Evolutionary conservation across 2,329 filamentous ascomycete genomes (phyloP).

Genomic region (Colletotrichum phormii): DNA sequence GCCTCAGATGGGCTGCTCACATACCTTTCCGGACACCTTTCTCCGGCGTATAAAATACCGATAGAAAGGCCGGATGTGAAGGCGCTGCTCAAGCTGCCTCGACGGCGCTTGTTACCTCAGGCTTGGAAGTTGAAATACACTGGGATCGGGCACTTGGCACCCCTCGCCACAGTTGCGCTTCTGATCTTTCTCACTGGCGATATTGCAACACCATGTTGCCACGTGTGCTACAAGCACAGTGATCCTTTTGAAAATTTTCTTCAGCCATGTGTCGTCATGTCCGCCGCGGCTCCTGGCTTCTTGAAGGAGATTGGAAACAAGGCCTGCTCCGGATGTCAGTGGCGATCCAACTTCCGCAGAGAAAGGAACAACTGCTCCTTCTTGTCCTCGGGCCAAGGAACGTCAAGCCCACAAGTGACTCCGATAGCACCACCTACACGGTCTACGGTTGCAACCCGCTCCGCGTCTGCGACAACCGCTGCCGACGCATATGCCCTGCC

Average conservation of each 20-base stretch:
- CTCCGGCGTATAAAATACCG: constrained; percentile 5
- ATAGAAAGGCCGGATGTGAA: constrained; percentile 26
- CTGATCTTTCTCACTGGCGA: constrained; percentile 32
- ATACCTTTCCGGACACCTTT: constrained; percentile 7
- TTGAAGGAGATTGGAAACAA: constrained; percentile 37
- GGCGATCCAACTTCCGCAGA: constrained; percentile 42
- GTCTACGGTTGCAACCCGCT: not conserved
- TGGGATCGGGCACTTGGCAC: constrained; percentile 9
- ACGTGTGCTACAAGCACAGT: not conserved
- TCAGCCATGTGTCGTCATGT: constrained; percentile 43
- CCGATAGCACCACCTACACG: not conserved
- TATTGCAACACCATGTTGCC: not conserved
- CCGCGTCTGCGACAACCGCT: not conserved
- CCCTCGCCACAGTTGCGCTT: constrained; percentile 13
- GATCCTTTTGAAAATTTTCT: not conserved
- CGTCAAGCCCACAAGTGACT: not conserved
- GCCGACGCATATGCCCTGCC: not conserved
- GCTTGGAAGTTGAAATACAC: constrained; percentile 8
- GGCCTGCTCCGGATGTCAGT: constrained; percentile 48
- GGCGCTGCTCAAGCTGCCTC: constrained; percentile 20
- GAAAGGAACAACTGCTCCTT: constrained; percentile 44
- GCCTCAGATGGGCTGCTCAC: not conserved
- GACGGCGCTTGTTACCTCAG: not conserved
- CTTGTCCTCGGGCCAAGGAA: not conserved
- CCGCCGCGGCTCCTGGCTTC: constrained; percentile 34